Conservation (phyloP, 805 yeast genomes). For the Debaryomyces maramus region DNA sequence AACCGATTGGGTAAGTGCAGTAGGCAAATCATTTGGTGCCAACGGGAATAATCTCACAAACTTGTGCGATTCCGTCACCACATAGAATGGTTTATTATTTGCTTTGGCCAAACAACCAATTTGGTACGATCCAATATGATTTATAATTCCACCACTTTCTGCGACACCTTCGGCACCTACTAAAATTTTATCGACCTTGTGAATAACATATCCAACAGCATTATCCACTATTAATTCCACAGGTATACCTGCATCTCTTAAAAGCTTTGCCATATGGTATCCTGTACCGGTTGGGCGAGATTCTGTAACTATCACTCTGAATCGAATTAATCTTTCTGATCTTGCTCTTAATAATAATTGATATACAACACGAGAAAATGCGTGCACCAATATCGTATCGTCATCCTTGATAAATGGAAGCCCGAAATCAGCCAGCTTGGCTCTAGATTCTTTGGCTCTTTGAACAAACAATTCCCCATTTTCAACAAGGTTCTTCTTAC, state of each 20-base stretch:
- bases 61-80: slow-evolving; percentile 91
- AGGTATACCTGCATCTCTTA: slow-evolving; percentile 76
- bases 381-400: slow-evolving; percentile 86
- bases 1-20: slow-evolving; percentile 25
- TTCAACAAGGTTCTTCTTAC: slow-evolving; percentile 82
- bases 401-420: slow-evolving; percentile 89
- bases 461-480: slow-evolving; percentile 90
- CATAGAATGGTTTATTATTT: slow-evolving; percentile 90
- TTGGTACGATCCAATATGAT: slow-evolving; percentile 92
- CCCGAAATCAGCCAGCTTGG: slow-evolving; percentile 85
- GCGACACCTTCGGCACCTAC: slow-evolving; percentile 99
- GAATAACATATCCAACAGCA: slow-evolving; percentile 90
- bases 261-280: slow-evolving; percentile 62
- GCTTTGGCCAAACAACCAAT: slow-evolving; percentile 89
- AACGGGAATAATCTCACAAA: slow-evolving; percentile 95
- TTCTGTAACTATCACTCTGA: slow-evolving; percentile 89
- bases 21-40: slow-evolving; percentile 87
- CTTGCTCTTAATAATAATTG: slow-evolving; percentile 77
- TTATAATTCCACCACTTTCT: slow-evolving; percentile 97
- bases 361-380: slow-evolving; percentile 86
- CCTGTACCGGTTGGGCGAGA: slow-evolving; percentile 85
- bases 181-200: slow-evolving; percentile 87
- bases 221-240: slow-evolving; percentile 86
- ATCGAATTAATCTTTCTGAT: slow-evolving; percentile 67
- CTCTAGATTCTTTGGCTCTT: slow-evolving; percentile 88